A percentile compares a stretch with the other conserved stretches of the same genome.
Evolutionary conservation across 768 basidiomycete genomes (phyloP).

Genomic region (Hysterangium stoloniferum): DNA sequence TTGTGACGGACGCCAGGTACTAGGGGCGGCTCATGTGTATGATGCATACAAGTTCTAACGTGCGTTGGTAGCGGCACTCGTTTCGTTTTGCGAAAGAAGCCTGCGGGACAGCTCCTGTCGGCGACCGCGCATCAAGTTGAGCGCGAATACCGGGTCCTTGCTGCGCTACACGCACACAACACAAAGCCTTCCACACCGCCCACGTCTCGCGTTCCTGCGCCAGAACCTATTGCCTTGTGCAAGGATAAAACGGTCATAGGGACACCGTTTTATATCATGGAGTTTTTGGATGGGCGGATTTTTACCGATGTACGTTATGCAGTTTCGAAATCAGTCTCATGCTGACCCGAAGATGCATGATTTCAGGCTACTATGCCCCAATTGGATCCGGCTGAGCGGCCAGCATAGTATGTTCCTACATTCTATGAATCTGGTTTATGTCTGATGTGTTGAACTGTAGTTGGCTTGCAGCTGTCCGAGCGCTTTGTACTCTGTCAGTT

Average conservation of each 20-base stretch:
- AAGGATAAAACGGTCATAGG: constrained; percentile 72
- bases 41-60: neutral
- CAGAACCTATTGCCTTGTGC: constrained; percentile 77
- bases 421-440: neutral
- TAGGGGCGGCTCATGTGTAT: constrained; percentile 19
- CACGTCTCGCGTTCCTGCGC: constrained; percentile 66
- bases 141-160: constrained; percentile 80
- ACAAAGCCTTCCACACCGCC: constrained; percentile 38
- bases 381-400: constrained; percentile 2
- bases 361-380: neutral
- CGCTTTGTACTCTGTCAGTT: constrained; percentile 60
- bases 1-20: constrained; percentile 74
- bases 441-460: constrained; percentile 28
- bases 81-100: constrained; percentile 91
- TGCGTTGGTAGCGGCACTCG: constrained; percentile 36
- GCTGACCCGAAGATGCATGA: neutral
- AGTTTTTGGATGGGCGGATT: constrained; percentile 89
- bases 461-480: constrained; percentile 69
- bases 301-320: constrained; percentile 59
- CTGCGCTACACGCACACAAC: constrained; percentile 73
- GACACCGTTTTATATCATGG: constrained; percentile 94
- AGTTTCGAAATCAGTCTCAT: neutral
- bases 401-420: neutral
- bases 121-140: constrained; percentile 93
- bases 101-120: constrained; percentile 78